Conservation (phyloP, 306 rosid genomes). For the Citrullus mucosospermus region DNA sequence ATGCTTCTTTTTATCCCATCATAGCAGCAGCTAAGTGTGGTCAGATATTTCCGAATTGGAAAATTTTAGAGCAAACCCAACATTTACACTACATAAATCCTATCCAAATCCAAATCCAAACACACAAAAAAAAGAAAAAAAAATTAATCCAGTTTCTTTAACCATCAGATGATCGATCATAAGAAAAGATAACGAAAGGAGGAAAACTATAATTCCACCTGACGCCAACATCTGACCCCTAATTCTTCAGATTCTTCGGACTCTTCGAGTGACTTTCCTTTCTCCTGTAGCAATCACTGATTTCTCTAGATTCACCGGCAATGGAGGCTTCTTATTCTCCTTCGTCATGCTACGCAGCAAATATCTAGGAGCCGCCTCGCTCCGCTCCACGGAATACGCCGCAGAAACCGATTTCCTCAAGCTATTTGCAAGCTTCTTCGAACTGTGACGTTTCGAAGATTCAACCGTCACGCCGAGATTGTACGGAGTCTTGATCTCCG, state of each 20-base stretch:
- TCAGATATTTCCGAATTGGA: constrained; percentile 8
- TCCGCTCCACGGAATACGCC: constrained; percentile 35
- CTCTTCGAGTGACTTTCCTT: constrained; percentile 29
- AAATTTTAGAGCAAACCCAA: not conserved
- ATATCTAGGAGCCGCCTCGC: constrained; percentile 58
- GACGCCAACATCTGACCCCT: not conserved
- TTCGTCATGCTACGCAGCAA: constrained; percentile 76
- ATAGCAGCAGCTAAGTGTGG: not conserved
- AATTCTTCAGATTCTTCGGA: constrained; percentile 22
- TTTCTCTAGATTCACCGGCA: constrained; percentile 24
- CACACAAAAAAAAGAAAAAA: not conserved
- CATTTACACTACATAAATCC: not conserved
- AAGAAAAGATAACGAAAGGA: not conserved
- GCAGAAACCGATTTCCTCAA: constrained; percentile 62
- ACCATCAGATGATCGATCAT: not conserved
- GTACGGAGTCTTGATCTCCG: constrained; percentile 16
- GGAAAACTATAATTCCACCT: constrained; percentile 5
- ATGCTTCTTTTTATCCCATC: not conserved
- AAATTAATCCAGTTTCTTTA: not conserved
- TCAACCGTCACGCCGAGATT: constrained; percentile 61
- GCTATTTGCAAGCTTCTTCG: constrained; percentile 35
- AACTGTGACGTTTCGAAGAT: constrained; percentile 45
- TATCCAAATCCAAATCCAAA: not conserved
- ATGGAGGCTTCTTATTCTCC: constrained; percentile 74
- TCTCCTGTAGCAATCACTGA: constrained; percentile 10